Percentiles rank a stretch among this genome's conserved stretches.
Evolutionary conservation across 1,284 basidiomycete species (phyloP).

Genomic region (Uromyces viciae-fabae): DNA sequence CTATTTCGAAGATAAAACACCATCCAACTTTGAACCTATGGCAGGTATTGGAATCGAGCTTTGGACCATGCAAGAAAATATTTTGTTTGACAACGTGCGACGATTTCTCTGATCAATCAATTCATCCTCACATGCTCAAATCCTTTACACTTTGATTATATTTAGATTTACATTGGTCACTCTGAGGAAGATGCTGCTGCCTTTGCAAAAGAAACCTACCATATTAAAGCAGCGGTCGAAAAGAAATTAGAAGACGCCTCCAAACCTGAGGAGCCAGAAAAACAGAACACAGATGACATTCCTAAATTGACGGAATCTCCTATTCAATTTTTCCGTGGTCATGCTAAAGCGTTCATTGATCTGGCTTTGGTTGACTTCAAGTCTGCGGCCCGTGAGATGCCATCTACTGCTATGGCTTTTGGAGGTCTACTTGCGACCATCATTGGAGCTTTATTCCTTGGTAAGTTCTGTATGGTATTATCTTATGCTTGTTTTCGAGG

Average conservation of each 20-base stretch:
- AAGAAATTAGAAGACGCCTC: conserved; percentile 57
- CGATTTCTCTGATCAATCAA: background rate
- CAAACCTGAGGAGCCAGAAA: conserved; percentile 59
- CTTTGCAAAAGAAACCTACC: conserved; percentile 77
- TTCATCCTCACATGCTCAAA: background rate
- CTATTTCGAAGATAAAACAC: conserved; percentile 83
- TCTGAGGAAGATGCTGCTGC: conserved; percentile 74
- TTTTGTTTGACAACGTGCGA: conserved; percentile 62
- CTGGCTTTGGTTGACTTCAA: conserved; percentile 69
- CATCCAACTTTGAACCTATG: conserved; percentile 63
- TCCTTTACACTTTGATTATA: background rate
- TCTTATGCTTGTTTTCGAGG: no score
- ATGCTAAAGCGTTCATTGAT: conserved; percentile 70
- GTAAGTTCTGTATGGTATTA: no score
- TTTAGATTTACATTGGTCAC: conserved; percentile 81
- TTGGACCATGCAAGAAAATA: conserved; percentile 98
- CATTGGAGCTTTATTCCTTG: conserved; percentile 59
- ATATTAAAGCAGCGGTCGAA: conserved; percentile 65
- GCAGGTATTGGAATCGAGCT: conserved; percentile 93
- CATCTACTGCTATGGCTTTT: conserved; percentile 75
- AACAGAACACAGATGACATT: conserved; percentile 58
- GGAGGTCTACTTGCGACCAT: conserved; percentile 69
- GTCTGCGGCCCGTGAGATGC: conserved; percentile 71
- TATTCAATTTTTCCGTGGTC: conserved; percentile 70
- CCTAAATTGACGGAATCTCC: conserved; percentile 61